phyloP scores from a whole-genome alignment of 106 monocot genomes.

The Hemerocallis citrina region DNA sequence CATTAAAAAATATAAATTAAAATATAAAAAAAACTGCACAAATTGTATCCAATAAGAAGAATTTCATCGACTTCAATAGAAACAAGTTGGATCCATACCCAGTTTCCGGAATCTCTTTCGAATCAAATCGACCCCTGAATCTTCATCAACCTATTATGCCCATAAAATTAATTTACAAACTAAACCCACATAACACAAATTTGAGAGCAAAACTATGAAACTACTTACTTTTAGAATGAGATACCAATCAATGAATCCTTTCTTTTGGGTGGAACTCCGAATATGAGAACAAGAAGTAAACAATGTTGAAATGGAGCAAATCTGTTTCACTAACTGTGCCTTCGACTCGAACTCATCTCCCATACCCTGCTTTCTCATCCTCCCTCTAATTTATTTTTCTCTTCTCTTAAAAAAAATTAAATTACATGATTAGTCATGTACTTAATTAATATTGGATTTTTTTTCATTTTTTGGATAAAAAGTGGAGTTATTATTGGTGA shows the following conservation, averaged over 20 bases:
- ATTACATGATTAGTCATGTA: no score
- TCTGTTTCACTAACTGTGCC: conserved; percentile 24
- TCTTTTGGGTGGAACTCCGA: conserved; percentile 1
- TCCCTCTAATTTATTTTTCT: no score
- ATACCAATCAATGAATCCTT: conserved; percentile 67
- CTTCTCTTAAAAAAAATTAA: no score
- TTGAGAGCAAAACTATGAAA: neutral
- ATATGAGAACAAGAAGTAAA: conserved; percentile 43
- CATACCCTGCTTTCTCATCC: neutral
- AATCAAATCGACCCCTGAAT: conserved; percentile 1
- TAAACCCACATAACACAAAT: neutral
- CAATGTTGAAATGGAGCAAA: conserved; percentile 27
- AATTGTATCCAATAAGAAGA: no score
- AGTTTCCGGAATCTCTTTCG: neutral
- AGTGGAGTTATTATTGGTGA: no score
- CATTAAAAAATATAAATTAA: neutral
- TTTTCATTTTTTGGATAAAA: no score
- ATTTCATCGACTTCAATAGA: no score
- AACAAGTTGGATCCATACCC: neutral
- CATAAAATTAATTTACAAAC: neutral
- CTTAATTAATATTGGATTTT: no score
- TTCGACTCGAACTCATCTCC: conserved; percentile 12
- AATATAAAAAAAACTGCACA: neutral
- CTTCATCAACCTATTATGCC: conserved; percentile 1
- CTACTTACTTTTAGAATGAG: conserved; percentile 41